phyloP scores from a whole-genome alignment of 352 stramenopile species.

The Pythium aquatile region DNA sequence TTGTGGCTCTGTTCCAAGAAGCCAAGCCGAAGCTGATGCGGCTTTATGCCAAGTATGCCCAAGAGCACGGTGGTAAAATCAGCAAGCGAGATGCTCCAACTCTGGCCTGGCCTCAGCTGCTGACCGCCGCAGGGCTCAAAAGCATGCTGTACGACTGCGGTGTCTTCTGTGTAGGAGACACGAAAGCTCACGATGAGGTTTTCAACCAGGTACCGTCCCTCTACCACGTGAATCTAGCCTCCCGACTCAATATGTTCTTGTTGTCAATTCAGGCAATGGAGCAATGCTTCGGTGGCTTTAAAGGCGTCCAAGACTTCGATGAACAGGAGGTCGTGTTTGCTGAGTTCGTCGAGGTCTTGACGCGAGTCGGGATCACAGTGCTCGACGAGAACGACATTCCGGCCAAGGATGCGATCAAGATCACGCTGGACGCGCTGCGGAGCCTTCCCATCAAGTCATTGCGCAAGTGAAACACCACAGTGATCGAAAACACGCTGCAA shows the following conservation, averaged over 20 bases:
- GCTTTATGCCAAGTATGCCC: conserved; percentile 67
- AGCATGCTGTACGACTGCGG: conserved; percentile 76
- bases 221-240: neutral
- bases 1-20: conserved; percentile 65
- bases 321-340: conserved; percentile 62
- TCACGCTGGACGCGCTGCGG: conserved; percentile 70
- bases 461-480: conserved; percentile 30
- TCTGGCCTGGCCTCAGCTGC: conserved; percentile 42
- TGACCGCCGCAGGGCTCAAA: conserved; percentile 45
- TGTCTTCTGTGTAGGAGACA: conserved; percentile 70
- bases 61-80: conserved; percentile 27
- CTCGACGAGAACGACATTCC: conserved; percentile 61
- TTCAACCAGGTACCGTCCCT: conserved; percentile 39
- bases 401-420: conserved; percentile 66
- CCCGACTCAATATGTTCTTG: neutral
- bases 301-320: conserved; percentile 33
- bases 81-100: conserved; percentile 8
- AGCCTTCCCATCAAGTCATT: conserved; percentile 41
- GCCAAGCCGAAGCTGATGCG: conserved; percentile 73
- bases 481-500: neutral
- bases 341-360: conserved; percentile 70
- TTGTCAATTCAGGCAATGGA: conserved; percentile 37
- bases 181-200: conserved; percentile 48
- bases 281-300: conserved; percentile 59
- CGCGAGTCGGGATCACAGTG: conserved; percentile 60